Base-by-base conservation (phyloP, 2,329 filamentous ascomycete genomes). In the Colletotrichum sp. region DNA sequence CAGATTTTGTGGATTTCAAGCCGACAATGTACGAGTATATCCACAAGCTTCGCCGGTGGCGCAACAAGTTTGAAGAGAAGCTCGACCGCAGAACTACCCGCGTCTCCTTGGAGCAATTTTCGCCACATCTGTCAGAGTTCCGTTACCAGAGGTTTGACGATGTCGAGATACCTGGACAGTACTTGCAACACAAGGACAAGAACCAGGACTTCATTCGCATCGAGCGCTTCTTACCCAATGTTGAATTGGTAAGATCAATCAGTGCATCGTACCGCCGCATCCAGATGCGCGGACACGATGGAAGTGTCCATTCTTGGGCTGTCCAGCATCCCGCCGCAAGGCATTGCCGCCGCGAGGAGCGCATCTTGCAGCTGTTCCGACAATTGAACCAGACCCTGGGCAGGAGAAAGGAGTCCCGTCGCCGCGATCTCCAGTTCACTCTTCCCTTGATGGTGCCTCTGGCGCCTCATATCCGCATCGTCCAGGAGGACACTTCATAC, bases 11-110 rank as follows among this genome's bases (percentile, higher is more conserved):
- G 16, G 89, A 92, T 71, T 94, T 96, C 82, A 98, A 98, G 85
- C 98, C 97, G 5, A 99, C 96, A 2, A 98, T 99, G 96, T 94
- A 94, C 82, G 96, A 98, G 83, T 99, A 99, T 87, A 99, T 99
- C 77, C 95, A 98, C 84, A 99, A 98, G 84, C 89, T 99, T 68
- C 94, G 97, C 61, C 94, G 93, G 79, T 99, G 97, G 97, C 93
- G 98, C 69, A 97, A 98, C 86, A 97, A 98, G 83, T 98, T 99
- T 80, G 97, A 99, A 83, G 96, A 99, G 87, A 98, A 98, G 84
- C 92, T 99, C 65, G 97, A 99, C 83, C 94, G 96, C 24, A 92
- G 97, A 67, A 89, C 93, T 52, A 91, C 93, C 30, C 92, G 90
- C 57, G 91, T 94, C 67, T 93, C 94, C 66, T 89, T 99, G 12